Conservation (phyloP, 108 stramenopile genomes). For the Stephanodiscus minutulus region DNA sequence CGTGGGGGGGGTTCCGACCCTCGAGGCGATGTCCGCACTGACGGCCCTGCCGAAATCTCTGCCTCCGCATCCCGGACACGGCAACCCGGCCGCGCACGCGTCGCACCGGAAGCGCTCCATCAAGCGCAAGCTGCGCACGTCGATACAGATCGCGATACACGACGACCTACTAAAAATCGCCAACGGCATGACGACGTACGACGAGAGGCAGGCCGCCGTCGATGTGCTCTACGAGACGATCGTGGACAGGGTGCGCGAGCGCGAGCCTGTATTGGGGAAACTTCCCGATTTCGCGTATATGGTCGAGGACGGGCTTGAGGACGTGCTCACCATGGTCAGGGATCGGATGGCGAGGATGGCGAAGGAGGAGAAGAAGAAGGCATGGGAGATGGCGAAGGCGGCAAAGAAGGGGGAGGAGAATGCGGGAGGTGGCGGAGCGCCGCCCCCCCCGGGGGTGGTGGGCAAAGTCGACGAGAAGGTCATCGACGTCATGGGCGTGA, state of each 20-base stretch:
- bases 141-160: slow-evolving; percentile 48
- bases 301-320: slow-evolving; percentile 70
- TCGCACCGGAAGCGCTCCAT: slow-evolving; percentile 40
- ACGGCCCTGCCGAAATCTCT: slow-evolving; percentile 45
- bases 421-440: too few species aligned
- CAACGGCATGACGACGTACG: slow-evolving; percentile 40
- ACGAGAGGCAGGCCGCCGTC: slow-evolving; percentile 70
- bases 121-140: slow-evolving; percentile 39
- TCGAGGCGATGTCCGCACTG: slow-evolving; percentile 52
- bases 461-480: slow-evolving; percentile 4
- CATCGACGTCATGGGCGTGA: slow-evolving; percentile 19
- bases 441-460: neutral
- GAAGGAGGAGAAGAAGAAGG: slow-evolving; percentile 26
- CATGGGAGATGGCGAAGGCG: neutral
- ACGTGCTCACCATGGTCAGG: slow-evolving; percentile 56
- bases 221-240: slow-evolving; percentile 77
- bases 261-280: slow-evolving; percentile 56
- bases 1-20: slow-evolving; percentile 73
- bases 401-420: neutral
- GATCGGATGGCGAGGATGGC: slow-evolving; percentile 11
- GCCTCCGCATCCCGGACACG: slow-evolving; percentile 54
- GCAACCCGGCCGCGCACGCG: slow-evolving; percentile 57
- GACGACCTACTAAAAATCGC: slow-evolving; percentile 50
- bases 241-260: slow-evolving; percentile 53
- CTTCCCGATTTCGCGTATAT: slow-evolving; percentile 64